Conservation (phyloP, 176 grass and related monocot genomes). For the Bromus sterilis region DNA sequence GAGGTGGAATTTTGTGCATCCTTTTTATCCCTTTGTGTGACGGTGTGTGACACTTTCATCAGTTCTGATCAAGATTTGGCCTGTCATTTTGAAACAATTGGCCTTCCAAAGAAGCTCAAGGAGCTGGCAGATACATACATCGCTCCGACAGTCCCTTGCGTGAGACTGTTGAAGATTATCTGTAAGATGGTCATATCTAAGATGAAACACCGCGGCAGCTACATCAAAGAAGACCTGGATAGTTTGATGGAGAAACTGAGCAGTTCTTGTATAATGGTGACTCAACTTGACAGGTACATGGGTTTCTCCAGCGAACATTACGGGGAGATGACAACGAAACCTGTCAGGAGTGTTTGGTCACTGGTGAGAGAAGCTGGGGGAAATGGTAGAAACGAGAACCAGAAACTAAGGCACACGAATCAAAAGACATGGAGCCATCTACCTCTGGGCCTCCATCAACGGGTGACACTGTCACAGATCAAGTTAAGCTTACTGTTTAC, state of each 20-base stretch:
- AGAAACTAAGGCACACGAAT: too few species aligned
- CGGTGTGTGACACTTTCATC: neutral
- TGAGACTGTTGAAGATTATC: neutral
- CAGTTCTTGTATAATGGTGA: neutral
- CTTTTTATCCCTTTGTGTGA: neutral
- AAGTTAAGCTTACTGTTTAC: too few species aligned
- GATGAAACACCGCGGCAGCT: neutral
- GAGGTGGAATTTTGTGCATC: neutral
- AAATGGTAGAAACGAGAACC: too few species aligned
- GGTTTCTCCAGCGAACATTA: too few species aligned
- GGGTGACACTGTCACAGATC: too few species aligned
- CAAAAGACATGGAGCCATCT: too few species aligned
- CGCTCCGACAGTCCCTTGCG: neutral
- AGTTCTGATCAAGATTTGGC: neutral
- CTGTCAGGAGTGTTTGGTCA: too few species aligned
- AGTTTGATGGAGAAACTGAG: conserved; percentile 3
- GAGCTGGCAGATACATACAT: neutral
- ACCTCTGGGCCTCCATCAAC: too few species aligned
- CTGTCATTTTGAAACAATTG: neutral
- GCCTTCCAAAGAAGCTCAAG: neutral
- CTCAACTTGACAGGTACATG: too few species aligned
- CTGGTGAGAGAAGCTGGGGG: too few species aligned
- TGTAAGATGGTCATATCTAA: neutral
- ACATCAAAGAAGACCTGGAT: neutral
- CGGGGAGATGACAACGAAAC: too few species aligned